Percentiles rank a stretch among this genome's conserved stretches.
phyloP scores from a whole-genome alignment of 2,329 filamentous ascomycete species.

The Hypoxylon sp. region DNA sequence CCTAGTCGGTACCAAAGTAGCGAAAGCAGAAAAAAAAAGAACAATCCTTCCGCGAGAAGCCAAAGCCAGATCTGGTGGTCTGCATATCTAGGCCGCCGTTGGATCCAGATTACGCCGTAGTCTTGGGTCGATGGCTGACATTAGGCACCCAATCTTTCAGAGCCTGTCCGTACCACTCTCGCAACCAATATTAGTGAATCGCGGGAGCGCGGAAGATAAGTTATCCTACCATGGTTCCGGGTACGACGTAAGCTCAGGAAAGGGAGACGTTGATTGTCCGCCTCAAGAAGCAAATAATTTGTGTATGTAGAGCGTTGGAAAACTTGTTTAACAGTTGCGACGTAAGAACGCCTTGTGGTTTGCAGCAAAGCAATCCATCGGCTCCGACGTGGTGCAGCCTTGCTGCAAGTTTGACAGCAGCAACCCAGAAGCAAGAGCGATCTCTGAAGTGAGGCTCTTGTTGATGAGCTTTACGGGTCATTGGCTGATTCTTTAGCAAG shows the following conservation, averaged over 20 bases:
- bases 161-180: slow-evolving; percentile 37
- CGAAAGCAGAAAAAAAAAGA: slow-evolving; percentile 26
- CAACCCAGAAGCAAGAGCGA: slow-evolving; percentile 11
- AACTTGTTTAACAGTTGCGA: slow-evolving; percentile 24
- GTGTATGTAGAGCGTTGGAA: background rate
- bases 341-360: slow-evolving; percentile 42
- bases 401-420: slow-evolving; percentile 52
- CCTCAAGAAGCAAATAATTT: slow-evolving; percentile 19
- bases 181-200: slow-evolving; percentile 38
- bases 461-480: slow-evolving; percentile 1
- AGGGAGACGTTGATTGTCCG: slow-evolving; percentile 10
- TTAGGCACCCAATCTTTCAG: slow-evolving; percentile 40
- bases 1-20: slow-evolving; percentile 39
- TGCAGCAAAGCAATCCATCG: slow-evolving; percentile 44
- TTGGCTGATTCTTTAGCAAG: slow-evolving; percentile 6
- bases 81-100: slow-evolving; percentile 43
- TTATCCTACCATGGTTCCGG: slow-evolving; percentile 41
- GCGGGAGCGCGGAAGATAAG: slow-evolving; percentile 43
- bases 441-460: slow-evolving; percentile 27
- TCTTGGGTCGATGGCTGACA: slow-evolving; percentile 53
- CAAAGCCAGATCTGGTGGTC: slow-evolving; percentile 41
- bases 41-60: slow-evolving; percentile 23
- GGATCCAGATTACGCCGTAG: slow-evolving; percentile 51
- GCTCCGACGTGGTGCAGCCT: slow-evolving; percentile 50
- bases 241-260: slow-evolving; percentile 25